Evolutionary conservation across 352 stramenopile genomes (phyloP).

Genomic region (Phytophthora brassicae): DNA sequence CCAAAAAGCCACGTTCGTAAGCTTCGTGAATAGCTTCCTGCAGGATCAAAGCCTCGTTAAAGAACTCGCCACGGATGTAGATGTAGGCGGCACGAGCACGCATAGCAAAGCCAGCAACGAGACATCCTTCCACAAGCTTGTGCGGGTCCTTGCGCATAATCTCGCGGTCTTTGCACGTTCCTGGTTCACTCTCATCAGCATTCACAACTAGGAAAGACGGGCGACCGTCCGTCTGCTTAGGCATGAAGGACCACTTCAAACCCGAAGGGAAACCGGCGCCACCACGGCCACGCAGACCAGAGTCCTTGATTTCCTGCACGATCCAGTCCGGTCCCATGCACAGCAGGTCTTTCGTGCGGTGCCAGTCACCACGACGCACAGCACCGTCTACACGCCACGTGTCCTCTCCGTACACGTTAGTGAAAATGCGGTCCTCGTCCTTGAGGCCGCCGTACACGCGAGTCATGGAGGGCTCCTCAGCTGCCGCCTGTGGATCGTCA

Average conservation of each 20-base stretch:
- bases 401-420: constrained; percentile 98
- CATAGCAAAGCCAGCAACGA: constrained; percentile 99
- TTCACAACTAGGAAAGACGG: constrained; percentile 99
- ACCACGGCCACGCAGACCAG: constrained; percentile 95
- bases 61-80: constrained; percentile 99
- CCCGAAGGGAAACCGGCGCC: constrained; percentile 98
- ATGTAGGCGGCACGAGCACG: constrained; percentile 98
- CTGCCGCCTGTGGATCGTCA: constrained; percentile 23
- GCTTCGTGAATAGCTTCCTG: constrained; percentile 99
- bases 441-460: constrained; percentile 94
- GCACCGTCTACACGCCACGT: constrained; percentile 87
- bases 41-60: constrained; percentile 98
- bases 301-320: constrained; percentile 99
- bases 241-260: constrained; percentile 99
- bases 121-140: constrained; percentile 98
- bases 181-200: constrained; percentile 98
- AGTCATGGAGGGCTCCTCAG: constrained; percentile 60
- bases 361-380: constrained; percentile 96
- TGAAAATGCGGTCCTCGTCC: constrained; percentile 99
- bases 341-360: constrained; percentile 96
- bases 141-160: constrained; percentile 99
- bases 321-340: constrained; percentile 99
- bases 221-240: constrained; percentile 98
- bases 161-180: constrained; percentile 99
- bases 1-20: constrained; percentile 96